Evolutionary conservation across 78 protist genomes (phyloP).

Genomic region (Acrasis kona): DNA sequence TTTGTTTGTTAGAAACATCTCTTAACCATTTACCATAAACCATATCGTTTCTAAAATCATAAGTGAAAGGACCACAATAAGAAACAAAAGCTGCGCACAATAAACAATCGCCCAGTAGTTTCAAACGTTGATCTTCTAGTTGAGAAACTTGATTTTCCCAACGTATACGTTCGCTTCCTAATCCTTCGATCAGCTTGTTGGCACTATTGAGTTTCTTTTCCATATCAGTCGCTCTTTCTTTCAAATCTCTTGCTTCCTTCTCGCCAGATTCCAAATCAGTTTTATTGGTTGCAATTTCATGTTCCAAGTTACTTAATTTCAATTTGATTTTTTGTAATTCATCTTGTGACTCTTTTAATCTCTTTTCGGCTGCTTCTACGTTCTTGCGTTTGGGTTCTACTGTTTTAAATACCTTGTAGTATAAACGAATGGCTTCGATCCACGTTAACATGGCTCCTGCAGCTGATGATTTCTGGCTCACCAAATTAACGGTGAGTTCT

Average conservation of each 20-base stretch:
- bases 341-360: neutral
- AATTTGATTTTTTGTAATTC: neutral
- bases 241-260: constrained; percentile 34
- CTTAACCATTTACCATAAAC: constrained; percentile 4
- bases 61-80: constrained; percentile 51
- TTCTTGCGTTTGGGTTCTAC: constrained; percentile 21
- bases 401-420: constrained; percentile 45
- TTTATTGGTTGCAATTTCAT: constrained; percentile 2
- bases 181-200: constrained; percentile 53
- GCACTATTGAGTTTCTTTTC: constrained; percentile 56
- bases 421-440: neutral
- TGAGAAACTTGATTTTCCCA: constrained; percentile 49
- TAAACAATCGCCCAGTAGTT: constrained; percentile 56
- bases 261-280: constrained; percentile 1
- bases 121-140: constrained; percentile 1
- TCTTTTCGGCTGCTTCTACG: neutral
- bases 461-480: no score
- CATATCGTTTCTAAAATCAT: constrained; percentile 42
- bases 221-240: constrained; percentile 44
- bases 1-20: neutral
- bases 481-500: no score
- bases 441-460: no score
- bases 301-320: constrained; percentile 9
- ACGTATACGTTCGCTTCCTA: constrained; percentile 54
- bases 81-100: constrained; percentile 40